Percentiles rank a stretch among this genome's conserved stretches.
phyloP scores from a whole-genome alignment of 2,329 filamentous ascomycete species.

The Talaromyces sp. region DNA sequence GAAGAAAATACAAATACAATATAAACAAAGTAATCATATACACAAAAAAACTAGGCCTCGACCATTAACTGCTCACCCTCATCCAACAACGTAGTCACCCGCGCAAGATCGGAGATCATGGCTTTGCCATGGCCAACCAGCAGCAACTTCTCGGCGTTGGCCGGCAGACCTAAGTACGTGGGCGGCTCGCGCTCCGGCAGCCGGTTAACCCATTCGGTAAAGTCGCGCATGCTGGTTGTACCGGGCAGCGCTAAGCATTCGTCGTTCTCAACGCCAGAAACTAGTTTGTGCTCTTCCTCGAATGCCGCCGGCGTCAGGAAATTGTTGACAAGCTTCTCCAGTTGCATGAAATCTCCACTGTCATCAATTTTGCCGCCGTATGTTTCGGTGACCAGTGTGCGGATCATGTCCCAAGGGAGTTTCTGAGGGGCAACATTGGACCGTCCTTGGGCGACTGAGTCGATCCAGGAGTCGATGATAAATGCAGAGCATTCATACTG shows the following conservation, averaged over 20 bases:
- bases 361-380: conserved; percentile 98
- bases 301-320: conserved; percentile 86
- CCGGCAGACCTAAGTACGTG: conserved; percentile 87
- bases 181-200: conserved; percentile 94
- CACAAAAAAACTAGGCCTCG: conserved; percentile 46
- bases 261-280: conserved; percentile 61
- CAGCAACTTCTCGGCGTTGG: conserved; percentile 93
- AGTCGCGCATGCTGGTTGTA: conserved; percentile 78
- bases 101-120: conserved; percentile 78
- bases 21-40: conserved; percentile 6
- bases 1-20: conserved; percentile 3
- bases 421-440: conserved; percentile 92
- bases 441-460: conserved; percentile 73
- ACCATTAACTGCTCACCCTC: conserved; percentile 89
- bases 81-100: conserved; percentile 82
- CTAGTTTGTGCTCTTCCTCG: conserved; percentile 86
- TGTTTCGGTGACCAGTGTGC: conserved; percentile 84
- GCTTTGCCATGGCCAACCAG: conserved; percentile 82
- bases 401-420: conserved; percentile 95
- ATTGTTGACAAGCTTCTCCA: conserved; percentile 68
- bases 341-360: conserved; percentile 72
- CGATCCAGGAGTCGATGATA: conserved; percentile 94
- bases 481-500: conserved; percentile 96
- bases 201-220: conserved; percentile 84
- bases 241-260: conserved; percentile 69